These are phyloP conservation scores for Diaporthe humulicola DNA, from an alignment of 2,329 filamentous ascomycete species.

Conservation along the genomic window DNA sequence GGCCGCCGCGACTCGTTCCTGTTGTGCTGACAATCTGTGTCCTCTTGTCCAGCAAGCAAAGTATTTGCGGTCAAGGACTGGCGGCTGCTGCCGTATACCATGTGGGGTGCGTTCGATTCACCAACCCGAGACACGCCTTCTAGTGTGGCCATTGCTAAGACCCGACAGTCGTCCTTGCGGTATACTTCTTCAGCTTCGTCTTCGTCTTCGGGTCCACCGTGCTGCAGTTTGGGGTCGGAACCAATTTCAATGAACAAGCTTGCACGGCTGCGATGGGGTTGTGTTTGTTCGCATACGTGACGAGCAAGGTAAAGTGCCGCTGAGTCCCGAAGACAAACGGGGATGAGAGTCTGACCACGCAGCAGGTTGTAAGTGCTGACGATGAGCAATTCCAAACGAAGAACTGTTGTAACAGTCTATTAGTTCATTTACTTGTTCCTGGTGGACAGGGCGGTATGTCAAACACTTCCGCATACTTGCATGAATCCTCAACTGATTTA, in stretches of 20 bases:
- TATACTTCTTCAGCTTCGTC: slow-evolving; percentile 22
- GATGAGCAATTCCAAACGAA: not conserved
- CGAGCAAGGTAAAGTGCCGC: slow-evolving; percentile 6
- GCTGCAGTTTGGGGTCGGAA: slow-evolving; percentile 14
- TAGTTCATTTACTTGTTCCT: slow-evolving; percentile 29
- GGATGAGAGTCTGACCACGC: not conserved
- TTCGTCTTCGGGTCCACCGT: slow-evolving; percentile 28
- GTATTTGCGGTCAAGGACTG: slow-evolving; percentile 14
- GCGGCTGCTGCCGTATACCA: slow-evolving; percentile 13
- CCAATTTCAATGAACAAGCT: slow-evolving; percentile 19
- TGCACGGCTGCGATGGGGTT: slow-evolving; percentile 23
- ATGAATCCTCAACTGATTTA: not conserved
- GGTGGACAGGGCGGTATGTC: slow-evolving; percentile 19
- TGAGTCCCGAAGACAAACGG: not conserved
- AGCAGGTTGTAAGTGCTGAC: slow-evolving; percentile 15
- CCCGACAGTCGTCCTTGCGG: slow-evolving; percentile 11
- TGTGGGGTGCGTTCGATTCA: slow-evolving; percentile 15
- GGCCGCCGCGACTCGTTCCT: too few species aligned
- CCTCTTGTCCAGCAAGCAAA: slow-evolving; percentile 7
- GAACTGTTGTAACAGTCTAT: not conserved
- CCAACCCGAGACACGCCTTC: not conserved
- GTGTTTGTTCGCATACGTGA: slow-evolving; percentile 23
- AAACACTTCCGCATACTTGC: not conserved
- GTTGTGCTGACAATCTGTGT: not conserved
- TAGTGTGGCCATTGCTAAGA: not conserved